Conservation (phyloP, 768 basidiomycete genomes). For the Lactifluus volemus region DNA sequence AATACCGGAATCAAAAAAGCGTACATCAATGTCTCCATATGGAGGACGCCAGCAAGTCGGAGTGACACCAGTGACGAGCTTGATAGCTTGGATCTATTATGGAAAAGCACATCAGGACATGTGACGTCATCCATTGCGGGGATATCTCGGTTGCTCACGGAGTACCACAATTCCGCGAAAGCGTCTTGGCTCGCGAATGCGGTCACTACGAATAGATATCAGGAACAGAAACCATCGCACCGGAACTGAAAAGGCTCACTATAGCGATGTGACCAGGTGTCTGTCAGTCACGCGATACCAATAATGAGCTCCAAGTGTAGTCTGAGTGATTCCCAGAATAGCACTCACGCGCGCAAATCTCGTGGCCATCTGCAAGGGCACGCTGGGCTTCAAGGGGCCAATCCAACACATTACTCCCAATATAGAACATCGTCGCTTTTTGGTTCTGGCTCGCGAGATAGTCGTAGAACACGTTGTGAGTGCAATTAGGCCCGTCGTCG, state of each 20-base stretch:
- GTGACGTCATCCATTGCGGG: neutral
- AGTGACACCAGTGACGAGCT: constrained; percentile 46
- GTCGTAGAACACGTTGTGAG: constrained; percentile 55
- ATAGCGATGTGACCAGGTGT: constrained; percentile 48
- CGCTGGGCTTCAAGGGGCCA: constrained; percentile 51
- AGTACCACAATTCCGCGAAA: constrained; percentile 75
- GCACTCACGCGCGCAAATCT: constrained; percentile 45
- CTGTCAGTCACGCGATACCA: constrained; percentile 1
- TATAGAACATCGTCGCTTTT: constrained; percentile 57
- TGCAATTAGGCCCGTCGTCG: constrained; percentile 59
- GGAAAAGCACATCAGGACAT: neutral
- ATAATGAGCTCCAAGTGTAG: neutral
- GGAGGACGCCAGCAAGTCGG: constrained; percentile 57
- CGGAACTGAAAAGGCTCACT: constrained; percentile 20
- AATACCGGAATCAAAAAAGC: neutral
- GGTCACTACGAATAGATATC: constrained; percentile 35
- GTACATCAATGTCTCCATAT: constrained; percentile 52
- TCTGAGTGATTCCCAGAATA: neutral
- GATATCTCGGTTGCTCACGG: constrained; percentile 27
- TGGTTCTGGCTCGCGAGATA: constrained; percentile 44
- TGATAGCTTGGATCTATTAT: constrained; percentile 40
- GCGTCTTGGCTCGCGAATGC: constrained; percentile 51
- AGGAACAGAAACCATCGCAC: neutral
- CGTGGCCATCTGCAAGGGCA: constrained; percentile 46
- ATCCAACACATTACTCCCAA: constrained; percentile 49